Base-by-base conservation (phyloP, 2,329 filamentous ascomycete genomes). In the Verticillium longisporum region DNA sequence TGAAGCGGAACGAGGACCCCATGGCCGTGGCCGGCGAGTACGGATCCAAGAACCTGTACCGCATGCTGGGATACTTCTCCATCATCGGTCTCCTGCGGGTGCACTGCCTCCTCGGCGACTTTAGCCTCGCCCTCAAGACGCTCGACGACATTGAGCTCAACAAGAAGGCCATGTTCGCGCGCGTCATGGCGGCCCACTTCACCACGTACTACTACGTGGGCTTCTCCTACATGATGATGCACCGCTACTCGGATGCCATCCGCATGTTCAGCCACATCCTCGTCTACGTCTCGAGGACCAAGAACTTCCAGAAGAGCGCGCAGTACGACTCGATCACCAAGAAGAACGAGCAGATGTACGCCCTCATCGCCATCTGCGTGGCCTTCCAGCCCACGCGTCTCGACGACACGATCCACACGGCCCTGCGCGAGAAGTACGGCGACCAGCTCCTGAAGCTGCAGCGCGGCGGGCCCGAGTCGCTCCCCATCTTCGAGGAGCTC, bases 141-240 rank as follows among this genome's bases (percentile, higher is more conserved):
- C 90, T 99, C 67, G 95, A 99, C 76, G 94, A 98, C 75, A 98
- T 99, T 73, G 95, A 99, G 85, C 88, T 99, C 72, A 99, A 98
- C 85, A 99, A 99, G 85, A 98, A 98, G 84, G 93, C 95, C 77
- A 98, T 98, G 91, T 99, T 99, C 76, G 94, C 95, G 65, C 91
- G 95, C 68, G 95, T 99, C 75, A 98, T 99, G 95, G 94, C 95
- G 60, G 95, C 95, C 62, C 95, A 99, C 83, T 98, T 98, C 82
- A 97, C 94, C 68, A 99, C 95, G 67, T 99, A 98, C 87, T 99
- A 99, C 87, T 98, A 98, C 77, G 94, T 99, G 65, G 95, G 95
- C 69, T 99, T 99, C 87, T 96, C 92, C 69, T 99, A 99, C 89
- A 98, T 99, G 94, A 99, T 99, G 95, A 96, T 98, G 91, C 92